phyloP scores from a whole-genome alignment of 345 rosid genomes.

The Eucalyptus regnans region DNA sequence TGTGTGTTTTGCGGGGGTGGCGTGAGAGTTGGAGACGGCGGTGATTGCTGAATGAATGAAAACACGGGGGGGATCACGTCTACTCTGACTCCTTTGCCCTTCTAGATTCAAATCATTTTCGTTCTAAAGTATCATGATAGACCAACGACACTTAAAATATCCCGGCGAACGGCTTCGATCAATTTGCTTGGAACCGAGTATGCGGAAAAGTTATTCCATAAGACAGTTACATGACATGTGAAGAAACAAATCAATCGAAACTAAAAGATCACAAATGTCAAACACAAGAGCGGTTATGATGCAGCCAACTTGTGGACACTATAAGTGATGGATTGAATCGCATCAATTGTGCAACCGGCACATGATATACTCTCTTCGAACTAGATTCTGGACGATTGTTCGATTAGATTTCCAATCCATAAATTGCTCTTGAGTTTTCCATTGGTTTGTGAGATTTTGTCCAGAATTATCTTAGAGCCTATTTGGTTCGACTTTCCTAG shows the following conservation, averaged over 20 bases:
- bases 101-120: neutral
- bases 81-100: too few relatives aligned
- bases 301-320: neutral
- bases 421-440: neutral
- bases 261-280: neutral
- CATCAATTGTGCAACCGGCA: neutral
- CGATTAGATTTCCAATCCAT: neutral
- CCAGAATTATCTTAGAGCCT: neutral
- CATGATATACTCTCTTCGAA: neutral
- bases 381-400: neutral
- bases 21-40: neutral
- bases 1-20: neutral
- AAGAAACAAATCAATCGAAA: rapidly evolving
- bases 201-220: rapidly evolving
- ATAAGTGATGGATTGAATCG: neutral
- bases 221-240: rapidly evolving
- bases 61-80: neutral
- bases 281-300: rapidly evolving
- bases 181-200: neutral
- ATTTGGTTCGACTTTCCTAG: neutral
- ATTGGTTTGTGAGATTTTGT: neutral
- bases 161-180: rapidly evolving
- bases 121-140: neutral
- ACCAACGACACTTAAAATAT: neutral
- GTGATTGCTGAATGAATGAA: neutral